Evolutionary conservation across 164 flowering plant species (phyloP), one percentile per base, ranked within the genome.

Genomic region (Platanus orientalis): DNA sequence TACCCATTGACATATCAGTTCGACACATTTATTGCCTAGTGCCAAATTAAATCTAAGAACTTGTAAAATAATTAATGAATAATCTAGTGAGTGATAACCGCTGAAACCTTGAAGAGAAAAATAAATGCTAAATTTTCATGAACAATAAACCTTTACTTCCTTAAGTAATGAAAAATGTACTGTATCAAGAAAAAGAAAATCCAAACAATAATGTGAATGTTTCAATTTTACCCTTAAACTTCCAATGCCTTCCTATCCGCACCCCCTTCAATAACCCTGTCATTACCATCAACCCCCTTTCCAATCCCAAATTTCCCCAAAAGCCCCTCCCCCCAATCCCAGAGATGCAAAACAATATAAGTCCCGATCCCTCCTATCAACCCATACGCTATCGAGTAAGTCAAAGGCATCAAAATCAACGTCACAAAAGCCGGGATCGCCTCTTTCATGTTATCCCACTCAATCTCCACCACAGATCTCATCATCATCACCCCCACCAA

Each of bases 401-500:
- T 90, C 78, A 89, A 40, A 2, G 98, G 98, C 90, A 77, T 92
- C 69, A 92, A 52, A 0, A 92, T 61, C 75, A 92, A 19, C 11
- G 98, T 92, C 30, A 88, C 60, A 42, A 92, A 92, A 26, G 90
- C 98, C 13, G 98, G 98, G 4, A 92, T 81, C 12, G 87, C 98
- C 68, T 92, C 74, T 65, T 73, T 69, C 96, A 92, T 90, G 42
- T 92, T 89, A 19, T 66, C 63, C 98, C 98, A 92, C 3, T 92
- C 87, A 27, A 92, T 79, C 75, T 92, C 93, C 73, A 70, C 81
- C 82, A 86, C 92, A n/a, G 87, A 71, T 67, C 68, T 84, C 98
- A 92, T 92, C 98, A 92, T 92, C 84, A 92, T 13, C 20, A 90
- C 96, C 13, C 98, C 96, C 12, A 92, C 98, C 58, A 88, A 58